Evolutionary conservation across 768 basidiomycete species (phyloP).

Genomic region (Naganishia kalamii): DNA sequence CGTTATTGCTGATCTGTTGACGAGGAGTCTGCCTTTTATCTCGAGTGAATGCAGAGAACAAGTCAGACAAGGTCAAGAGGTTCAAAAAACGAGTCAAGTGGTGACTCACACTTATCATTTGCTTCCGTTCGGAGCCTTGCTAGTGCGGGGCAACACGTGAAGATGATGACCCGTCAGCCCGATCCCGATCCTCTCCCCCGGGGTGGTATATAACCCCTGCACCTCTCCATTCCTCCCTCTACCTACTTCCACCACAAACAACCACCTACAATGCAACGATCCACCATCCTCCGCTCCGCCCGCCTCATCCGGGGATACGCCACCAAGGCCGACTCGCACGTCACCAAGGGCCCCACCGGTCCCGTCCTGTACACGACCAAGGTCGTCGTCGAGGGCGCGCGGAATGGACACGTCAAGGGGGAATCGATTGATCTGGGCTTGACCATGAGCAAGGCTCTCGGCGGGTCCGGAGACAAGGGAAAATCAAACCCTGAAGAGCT

Average conservation of each 20-base stretch:
- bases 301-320: not conserved
- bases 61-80: too few species aligned
- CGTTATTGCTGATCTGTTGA: too few species aligned
- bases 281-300: not conserved
- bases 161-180: not conserved
- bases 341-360: not conserved
- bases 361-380: slow-evolving; percentile 6
- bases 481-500: slow-evolving; percentile 21
- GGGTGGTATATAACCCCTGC: too few species aligned
- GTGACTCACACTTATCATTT: not conserved
- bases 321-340: not conserved
- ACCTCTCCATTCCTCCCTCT: too few species aligned
- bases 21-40: too few species aligned
- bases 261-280: slow-evolving; percentile 3
- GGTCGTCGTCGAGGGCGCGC: slow-evolving; percentile 8
- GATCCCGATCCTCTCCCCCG: not conserved
- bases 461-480: not conserved
- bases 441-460: slow-evolving; percentile 11
- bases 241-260: too few species aligned
- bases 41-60: too few species aligned
- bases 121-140: not conserved
- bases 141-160: too few species aligned
- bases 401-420: slow-evolving; percentile 5
- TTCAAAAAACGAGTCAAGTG: too few species aligned
- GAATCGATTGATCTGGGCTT: slow-evolving; percentile 15